Evolutionary conservation across 2,329 filamentous ascomycete genomes (phyloP), one percentile per base, ranked within the genome.

Genomic region (Diatrype stigma): DNA sequence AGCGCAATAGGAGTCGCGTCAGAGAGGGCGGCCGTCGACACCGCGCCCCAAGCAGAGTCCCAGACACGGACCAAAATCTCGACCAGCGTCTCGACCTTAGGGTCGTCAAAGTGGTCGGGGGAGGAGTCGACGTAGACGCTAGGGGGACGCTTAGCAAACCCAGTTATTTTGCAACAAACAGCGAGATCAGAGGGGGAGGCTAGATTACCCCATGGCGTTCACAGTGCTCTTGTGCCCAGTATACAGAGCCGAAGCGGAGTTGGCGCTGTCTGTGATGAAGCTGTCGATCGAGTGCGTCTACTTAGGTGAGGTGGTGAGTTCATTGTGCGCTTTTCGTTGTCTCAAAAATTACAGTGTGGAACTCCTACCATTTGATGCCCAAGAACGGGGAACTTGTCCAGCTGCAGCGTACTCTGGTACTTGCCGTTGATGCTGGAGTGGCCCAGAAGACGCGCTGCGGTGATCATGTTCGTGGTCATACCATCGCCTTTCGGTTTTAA

Each of bases 191-290:
- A 22, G 2, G 3, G 6, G 8, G 4, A 14, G 3, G 19, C 3
- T 10, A 35, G 30, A 67, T 60, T 60, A 86, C 69, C 86, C 87
- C 70, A 94, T 81, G 26, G 87, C 87, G 63, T 94, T 92, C 58
- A 93, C 89, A 0, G 84, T 87, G 63, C 82, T 87, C 78, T 94
- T 94, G 75, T 94, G 89, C 32, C 90, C 90, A 22, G 81, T 84
- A 73, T 93, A 94, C 17, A 94, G 75, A 16, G 89, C 87, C 42
- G 86, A 89, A 3, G 89, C 89, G 5, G 86, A 90, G 72, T 94
- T 94, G 70, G 90, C 90, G 54, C 86, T 90, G 68, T 94, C 89
- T 35, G 89, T 94, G 65, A 94, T 93, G 76, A 89, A 93, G 46
- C 78, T 84, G 72, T 93, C 89, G 64, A 94, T 82, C 1, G 88